Evolutionary conservation across 2,329 filamentous ascomycete genomes (phyloP).

Genomic region (Gnomoniopsis smithogilvyi): DNA sequence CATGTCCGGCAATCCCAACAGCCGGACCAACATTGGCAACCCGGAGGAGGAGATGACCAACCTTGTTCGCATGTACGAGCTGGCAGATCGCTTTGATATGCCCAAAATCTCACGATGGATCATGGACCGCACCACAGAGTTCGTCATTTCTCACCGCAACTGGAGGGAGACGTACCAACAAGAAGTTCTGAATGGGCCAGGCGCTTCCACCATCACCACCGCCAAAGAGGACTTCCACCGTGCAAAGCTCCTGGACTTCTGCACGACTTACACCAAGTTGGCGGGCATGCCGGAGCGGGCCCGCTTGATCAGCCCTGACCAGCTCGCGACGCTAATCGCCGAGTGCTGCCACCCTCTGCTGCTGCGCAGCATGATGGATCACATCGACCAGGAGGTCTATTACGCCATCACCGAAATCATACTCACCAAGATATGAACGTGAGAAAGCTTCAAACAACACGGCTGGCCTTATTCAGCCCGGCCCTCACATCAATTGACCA

Average conservation of each 20-base stretch:
- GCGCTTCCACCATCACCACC: neutral
- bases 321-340: neutral
- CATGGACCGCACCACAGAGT: neutral
- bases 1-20: neutral
- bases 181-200: neutral
- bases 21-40: neutral
- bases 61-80: slow-evolving; percentile 1
- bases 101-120: neutral
- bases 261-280: neutral
- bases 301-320: neutral
- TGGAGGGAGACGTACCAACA: neutral
- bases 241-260: slow-evolving; percentile 1
- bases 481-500: no score
- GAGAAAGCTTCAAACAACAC: neutral
- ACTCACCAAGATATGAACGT: neutral
- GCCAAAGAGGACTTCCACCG: neutral
- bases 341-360: neutral
- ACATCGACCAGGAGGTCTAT: neutral
- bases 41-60: neutral
- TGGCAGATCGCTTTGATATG: slow-evolving; percentile 11
- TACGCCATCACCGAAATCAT: neutral
- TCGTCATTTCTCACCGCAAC: neutral
- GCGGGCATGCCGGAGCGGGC: neutral
- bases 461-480: no score
- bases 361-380: neutral